These are phyloP conservation scores for Sugiyamaella neomexicana DNA, from an alignment of 1,139 yeast species.

Conservation along the genomic window DNA sequence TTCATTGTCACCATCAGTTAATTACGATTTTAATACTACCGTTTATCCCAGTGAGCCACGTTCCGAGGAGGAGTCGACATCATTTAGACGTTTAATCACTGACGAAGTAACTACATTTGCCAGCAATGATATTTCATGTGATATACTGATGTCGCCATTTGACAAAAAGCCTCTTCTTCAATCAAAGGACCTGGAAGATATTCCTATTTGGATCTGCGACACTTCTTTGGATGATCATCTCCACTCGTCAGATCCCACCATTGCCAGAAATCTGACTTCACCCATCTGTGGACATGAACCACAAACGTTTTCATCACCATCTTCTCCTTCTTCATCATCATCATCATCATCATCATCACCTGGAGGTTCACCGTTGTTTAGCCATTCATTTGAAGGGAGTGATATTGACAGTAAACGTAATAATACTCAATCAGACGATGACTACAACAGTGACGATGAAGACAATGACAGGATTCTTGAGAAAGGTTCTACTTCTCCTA, in stretches of 20 bases:
- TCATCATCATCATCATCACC: background rate
- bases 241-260: background rate
- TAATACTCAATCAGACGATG: background rate
- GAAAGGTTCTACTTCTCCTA: no score
- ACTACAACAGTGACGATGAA: background rate
- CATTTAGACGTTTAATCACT: background rate
- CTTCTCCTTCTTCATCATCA: background rate
- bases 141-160: slow-evolving; percentile 5
- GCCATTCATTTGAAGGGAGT: background rate
- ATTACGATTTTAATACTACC: slow-evolving; percentile 1
- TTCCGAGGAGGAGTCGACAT: slow-evolving; percentile 6
- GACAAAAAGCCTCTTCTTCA: background rate
- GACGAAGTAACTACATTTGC: background rate
- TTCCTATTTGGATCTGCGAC: background rate
- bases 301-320: background rate
- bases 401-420: background rate
- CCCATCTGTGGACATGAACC: background rate
- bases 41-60: background rate
- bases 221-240: background rate
- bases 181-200: background rate
- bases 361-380: background rate
- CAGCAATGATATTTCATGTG: background rate
- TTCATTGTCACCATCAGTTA: background rate
- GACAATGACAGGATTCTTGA: background rate
- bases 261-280: background rate